Base-by-base conservation (phyloP, 2,329 filamentous ascomycete genomes). In the Alternaria panax region DNA sequence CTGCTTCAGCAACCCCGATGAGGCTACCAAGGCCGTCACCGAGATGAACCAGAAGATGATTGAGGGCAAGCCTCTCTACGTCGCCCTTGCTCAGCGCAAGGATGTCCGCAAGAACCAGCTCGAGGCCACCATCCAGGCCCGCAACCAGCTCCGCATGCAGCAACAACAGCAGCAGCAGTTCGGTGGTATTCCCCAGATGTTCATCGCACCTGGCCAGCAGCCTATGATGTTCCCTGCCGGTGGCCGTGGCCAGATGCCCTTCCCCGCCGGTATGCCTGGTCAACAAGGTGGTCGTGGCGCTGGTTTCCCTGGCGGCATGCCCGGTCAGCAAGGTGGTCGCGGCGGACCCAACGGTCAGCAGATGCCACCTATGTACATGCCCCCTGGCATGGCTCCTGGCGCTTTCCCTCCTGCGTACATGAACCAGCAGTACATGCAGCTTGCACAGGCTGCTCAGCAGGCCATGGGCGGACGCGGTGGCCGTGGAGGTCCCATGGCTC, bases 41-140 rank as follows among this genome's bases (percentile, higher is more conserved):
- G 95, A 99, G 82, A 97, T 98, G 92, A 99, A 99, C 86, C 94
- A 98, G 86, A 93, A 95, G 81, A 99, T 99, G 95, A 86, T 98
- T 71, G 91, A 93, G 80, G 88, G 87, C 84, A 99, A 99, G 89
- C 95, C 95, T 58, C 87, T 99, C 62, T 99, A 99, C 78, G 95
- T 99, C 75, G 95, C 95, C 73, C 88, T 99, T 68, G 95, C 95
- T 67, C 95, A 99, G 87, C 94, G 95, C 83, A 99, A 99, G 89
- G 95, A 99, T 82, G 94, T 99, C 75, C 93, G 95, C 82, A 97
- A 97, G 88, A 97, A 89, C 85, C 95, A 98, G 67, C 92, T 99
- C 72, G 95, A 99, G 86, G 94, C 94, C 75, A 97, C 92, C 82
- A 99, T 99, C 81, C 95, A 98, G 85, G 94, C 95, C 80, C 93